Evolutionary conservation across 164 flowering plant genomes (phyloP), one percentile per base, ranked within the genome.

Genomic region (Nymphaea thermarum): DNA sequence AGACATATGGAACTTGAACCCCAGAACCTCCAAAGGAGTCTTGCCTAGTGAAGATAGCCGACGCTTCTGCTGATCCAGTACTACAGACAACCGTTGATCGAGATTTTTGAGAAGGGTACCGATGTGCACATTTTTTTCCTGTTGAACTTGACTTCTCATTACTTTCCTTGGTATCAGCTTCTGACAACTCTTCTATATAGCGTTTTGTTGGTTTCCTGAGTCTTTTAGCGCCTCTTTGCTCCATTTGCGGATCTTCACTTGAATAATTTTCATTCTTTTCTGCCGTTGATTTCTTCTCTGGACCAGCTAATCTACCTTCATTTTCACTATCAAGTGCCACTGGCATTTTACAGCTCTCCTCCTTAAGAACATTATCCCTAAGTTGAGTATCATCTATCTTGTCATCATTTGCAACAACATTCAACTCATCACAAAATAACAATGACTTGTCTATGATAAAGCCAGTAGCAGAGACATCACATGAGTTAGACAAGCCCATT

Each of bases 171-270:
- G 76, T 69, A 62, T 87, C 98, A 42, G 69, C 80, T 76, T 89
- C 97, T 43, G 98, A 90, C 70, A 87, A 83, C 79, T 93, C 97
- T 83, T 94, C 97, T 77, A 94, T 91, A 71, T 90, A 94, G 71
- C 99, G 77, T 74, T 67, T 88, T 6, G 99, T 94, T 25, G 99
- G 99, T 79, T 88, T 94, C 67, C 99, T 75, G 65, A 83, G 78
- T 85, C 99, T 86, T 78, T 91, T 94, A 41, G 77, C 80, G 47
- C 77, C 84, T 70, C 74, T 72, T 25, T 83, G 75, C 45, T 85
- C 93, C 25, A 16, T 55, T 6, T 66, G 72, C 51, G 67, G 67
- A 76, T 78, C 87, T 68, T 83, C 87, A 77, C 68, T 66, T 66
- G 60, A 66, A 8, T 61, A 10, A 61, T 61, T n/a, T 61, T 61